These are phyloP conservation scores for Colletotrichum acutatum DNA, from an alignment of 2,329 filamentous ascomycete species.

Conservation along the genomic window DNA sequence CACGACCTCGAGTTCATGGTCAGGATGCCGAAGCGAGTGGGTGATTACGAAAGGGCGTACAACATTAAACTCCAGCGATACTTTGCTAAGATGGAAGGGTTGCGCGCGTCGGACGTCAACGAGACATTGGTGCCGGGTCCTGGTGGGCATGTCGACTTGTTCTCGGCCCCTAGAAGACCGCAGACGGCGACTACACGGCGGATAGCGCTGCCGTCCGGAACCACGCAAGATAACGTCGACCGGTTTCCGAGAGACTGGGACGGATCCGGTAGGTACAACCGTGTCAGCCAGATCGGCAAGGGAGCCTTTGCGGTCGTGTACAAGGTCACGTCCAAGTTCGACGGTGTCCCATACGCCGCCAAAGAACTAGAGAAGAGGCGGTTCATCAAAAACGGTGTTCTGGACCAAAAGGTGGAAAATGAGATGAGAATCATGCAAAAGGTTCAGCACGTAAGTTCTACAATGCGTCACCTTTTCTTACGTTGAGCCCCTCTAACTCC, in stretches of 20 bases:
- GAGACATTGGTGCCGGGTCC: slow-evolving; percentile 60
- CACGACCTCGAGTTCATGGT: slow-evolving; percentile 84
- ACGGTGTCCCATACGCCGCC: slow-evolving; percentile 86
- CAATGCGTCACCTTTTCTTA: not conserved
- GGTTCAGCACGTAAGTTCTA: slow-evolving; percentile 77
- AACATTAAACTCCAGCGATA: slow-evolving; percentile 76
- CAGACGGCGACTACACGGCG: slow-evolving; percentile 29
- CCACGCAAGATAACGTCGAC: slow-evolving; percentile 46
- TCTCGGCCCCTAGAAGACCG: slow-evolving; percentile 36
- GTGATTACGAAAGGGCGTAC: slow-evolving; percentile 72
- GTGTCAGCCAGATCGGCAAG: slow-evolving; percentile 84
- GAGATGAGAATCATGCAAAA: slow-evolving; percentile 96
- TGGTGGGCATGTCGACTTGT: slow-evolving; percentile 56
- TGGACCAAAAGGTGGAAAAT: slow-evolving; percentile 93
- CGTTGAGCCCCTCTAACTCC: slow-evolving; percentile 5
- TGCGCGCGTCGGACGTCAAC: slow-evolving; percentile 46
- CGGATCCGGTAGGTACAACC: slow-evolving; percentile 86
- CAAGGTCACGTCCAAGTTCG: slow-evolving; percentile 85
- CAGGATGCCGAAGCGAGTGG: slow-evolving; percentile 81
- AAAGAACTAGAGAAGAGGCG: slow-evolving; percentile 95
- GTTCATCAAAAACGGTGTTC: slow-evolving; percentile 90
- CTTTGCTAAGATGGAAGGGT: slow-evolving; percentile 55
- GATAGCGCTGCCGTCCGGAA: slow-evolving; percentile 36
- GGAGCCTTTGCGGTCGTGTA: slow-evolving; percentile 96
- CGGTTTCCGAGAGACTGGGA: slow-evolving; percentile 75